Base-by-base conservation (phyloP, 257 asterid species). In the Cruciata laevipes region DNA sequence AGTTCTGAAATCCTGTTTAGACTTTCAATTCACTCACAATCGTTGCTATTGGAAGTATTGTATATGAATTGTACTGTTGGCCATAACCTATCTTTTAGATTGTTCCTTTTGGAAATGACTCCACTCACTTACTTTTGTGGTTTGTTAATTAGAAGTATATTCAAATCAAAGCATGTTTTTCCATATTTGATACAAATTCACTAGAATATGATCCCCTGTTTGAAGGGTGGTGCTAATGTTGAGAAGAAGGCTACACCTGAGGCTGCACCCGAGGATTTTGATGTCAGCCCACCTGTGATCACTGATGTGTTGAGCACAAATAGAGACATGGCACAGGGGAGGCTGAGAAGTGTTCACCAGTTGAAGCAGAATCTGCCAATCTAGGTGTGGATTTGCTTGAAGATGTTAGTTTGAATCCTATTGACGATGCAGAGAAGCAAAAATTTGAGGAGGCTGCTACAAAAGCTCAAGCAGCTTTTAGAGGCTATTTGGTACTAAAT, bases 401-500 rank as follows among this genome's bases (percentile, higher is more conserved):
- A 40, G 64, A 62, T 31, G 37, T 65, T 7, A 71, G 25, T 9
- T 55, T 76, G 33, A 53, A 49, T 71, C 73, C 81, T 13, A 62
- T 78, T 31, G 77, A 77, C 65, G 83, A 85, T 75, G 85, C 76
- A 68, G 89, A 81, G 70, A 73, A 51, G 77, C 62, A 30, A 66
- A 85, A 55, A 70, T 90, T 72, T 73, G 87, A 86, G 61, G 73
- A 83, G 75, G 90, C 97, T 76, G 95, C 95, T 49, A 83, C 84
- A 10, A 85, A 82, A 83, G 85, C 82, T 61, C 96, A 88, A 77
- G 95, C 96, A 55, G 89, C 83, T 65, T 86, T 91, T 74, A 83
- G 93, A 75, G 95, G 96, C 74, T 89, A 86, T 76, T 73, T 91
- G 97, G 97, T 86, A 88, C 69, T 23, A 27, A n/a, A 7, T 61